Conservation (phyloP, 169 alveolate species). For the Eimeria maxima region DNA sequence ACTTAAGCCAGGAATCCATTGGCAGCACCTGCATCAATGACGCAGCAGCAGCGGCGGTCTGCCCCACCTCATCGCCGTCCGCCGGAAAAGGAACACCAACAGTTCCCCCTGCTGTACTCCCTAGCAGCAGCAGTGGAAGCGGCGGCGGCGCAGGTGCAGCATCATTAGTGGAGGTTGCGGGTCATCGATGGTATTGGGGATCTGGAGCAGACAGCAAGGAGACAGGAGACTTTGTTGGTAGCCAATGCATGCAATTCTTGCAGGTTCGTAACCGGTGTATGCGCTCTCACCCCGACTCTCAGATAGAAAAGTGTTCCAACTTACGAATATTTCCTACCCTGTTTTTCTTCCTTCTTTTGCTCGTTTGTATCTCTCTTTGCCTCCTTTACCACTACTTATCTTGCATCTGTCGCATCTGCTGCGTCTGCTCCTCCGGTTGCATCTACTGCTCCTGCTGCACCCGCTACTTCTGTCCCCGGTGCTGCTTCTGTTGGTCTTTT, state of each 20-base stretch:
- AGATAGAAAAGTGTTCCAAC: too few species aligned
- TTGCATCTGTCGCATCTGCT: too few species aligned
- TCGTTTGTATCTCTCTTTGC: too few species aligned
- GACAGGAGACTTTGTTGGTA: constrained; percentile 73
- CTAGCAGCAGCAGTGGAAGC: not conserved
- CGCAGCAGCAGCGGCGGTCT: not conserved
- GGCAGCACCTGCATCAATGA: not conserved
- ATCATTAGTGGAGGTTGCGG: constrained; percentile 62
- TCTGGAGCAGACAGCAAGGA: constrained; percentile 6
- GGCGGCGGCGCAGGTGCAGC: not conserved
- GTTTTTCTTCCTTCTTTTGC: too few species aligned
- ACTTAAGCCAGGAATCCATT: not conserved
- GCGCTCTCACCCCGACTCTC: not conserved
- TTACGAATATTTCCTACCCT: too few species aligned
- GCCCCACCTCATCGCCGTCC: not conserved
- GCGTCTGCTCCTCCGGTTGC: too few species aligned
- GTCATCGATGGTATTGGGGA: constrained; percentile 81
- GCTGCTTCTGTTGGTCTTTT: too few species aligned
- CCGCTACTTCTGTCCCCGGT: too few species aligned
- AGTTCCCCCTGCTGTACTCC: not conserved
- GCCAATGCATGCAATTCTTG: constrained; percentile 74
- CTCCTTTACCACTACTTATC: too few species aligned
- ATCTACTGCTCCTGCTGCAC: too few species aligned
- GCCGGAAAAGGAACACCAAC: not conserved
- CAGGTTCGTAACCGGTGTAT: constrained; percentile 37